Evolutionary conservation across 1,284 basidiomycete genomes (phyloP), one percentile per base, ranked within the genome.

Genomic region (Ceratobasidium sp.): DNA sequence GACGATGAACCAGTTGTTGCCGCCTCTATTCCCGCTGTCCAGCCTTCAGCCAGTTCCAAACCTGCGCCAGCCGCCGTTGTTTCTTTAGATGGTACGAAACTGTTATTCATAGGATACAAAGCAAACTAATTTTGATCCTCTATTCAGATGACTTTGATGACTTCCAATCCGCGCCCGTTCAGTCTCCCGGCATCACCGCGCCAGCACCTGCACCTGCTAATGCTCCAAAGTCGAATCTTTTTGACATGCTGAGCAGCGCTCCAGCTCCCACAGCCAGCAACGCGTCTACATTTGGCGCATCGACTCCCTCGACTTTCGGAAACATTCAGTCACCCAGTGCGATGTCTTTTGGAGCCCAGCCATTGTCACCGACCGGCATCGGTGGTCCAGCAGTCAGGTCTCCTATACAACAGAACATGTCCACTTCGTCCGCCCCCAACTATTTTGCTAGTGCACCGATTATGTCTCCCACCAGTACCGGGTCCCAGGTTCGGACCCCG

Each of bases 61-160:
- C 16, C 55, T 23, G 53, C 57, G 8, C 26, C 55, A 0, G 53
- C 55, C 6, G 36, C 53, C 21, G 52, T 57, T 18, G n/a, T 50
- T 18, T 58, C 76, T n/a, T 76, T 85, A 72, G 86, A 87, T 78
- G 84, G 88, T 88, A 76, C 41, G n/a, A n/a, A n/a, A n/a, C n/a
- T n/a, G n/a, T 75, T 70, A 72, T 65, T 57, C 43, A 74, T 70
- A 26, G 61, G n/a, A 46, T 34, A 39, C 50, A 46, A 32, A 1
- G 14, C n/a, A 32, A 2, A 57, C 12, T 12, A 23, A 1, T 36
- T 57, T 23, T 57, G 30, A 72, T 53, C 43, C 43, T n/a, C 16
- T 71, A 14, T 46, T 28, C 77, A 45, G 95, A 97, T 77, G 95
- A 97, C 74, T 97, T 97, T 79, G 92, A 89, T 74, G 95, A 96